Base-by-base conservation (phyloP, 768 basidiomycete species). In the Psilocybe cyanescens region DNA sequence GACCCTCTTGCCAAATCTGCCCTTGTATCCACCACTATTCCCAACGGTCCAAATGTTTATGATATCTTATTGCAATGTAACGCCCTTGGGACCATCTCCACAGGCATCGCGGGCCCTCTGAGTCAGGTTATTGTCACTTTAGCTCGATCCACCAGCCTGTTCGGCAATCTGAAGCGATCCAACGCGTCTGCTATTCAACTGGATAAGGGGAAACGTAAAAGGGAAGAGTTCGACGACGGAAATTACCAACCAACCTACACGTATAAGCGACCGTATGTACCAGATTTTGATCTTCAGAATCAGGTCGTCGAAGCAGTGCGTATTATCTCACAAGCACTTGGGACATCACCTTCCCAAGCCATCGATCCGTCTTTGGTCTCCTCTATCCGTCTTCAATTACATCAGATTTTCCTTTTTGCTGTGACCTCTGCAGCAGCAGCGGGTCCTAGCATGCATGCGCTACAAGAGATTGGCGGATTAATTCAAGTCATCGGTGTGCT, bases 401-500 rank as follows among this genome's bases (percentile, higher is more conserved):
- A 93, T 63, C 90, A 92, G 64, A 78, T 92, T 8, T 92, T 92
- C 70, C 78, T 92, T 30, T 94, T 93, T 70, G 84, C 88, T 1
- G 86, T 91, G 60, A 92, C 89, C 9, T 90, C 87, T 37, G 86
- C 86, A 11, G 74, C 83, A 5, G 73, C 76, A 29, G 81, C 80
- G 29, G 86, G 83, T 31, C 75, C 74, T 51, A 82, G 82, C 55
- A 84, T 82, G 76, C 81, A 83, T 58, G 77, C 80, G 0, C 75
- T 93, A 1, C 90, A 91, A 70, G 91, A 94, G 72, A 84, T 93
- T 44, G 84, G 87, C 46, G 90, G 89, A n/a, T 79, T 94, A 55
- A 90, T 93, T 59, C 91, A 93, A 67, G 89, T 92, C 64, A 82
- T 94, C 47, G 91, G 91, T 17, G 88, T 93, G 35, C 82, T 94